Conservation (phyloP, 768 basidiomycete species). For the Rhodotorula paludigena region DNA sequence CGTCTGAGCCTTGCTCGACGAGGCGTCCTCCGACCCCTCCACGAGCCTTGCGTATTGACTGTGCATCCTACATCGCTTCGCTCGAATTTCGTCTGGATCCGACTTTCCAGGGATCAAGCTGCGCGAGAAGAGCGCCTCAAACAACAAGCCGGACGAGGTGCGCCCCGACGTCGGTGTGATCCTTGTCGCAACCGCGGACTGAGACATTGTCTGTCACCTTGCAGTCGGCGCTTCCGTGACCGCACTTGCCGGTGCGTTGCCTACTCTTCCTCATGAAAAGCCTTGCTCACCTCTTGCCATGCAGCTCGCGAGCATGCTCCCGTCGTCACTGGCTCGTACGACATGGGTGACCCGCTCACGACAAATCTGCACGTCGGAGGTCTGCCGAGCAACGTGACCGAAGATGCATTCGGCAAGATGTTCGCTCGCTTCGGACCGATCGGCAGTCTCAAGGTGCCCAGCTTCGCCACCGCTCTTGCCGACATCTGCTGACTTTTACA, state of each 20-base stretch:
- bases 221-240: conserved; percentile 60
- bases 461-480: background rate
- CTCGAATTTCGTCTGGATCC: too few relatives aligned
- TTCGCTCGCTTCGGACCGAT: conserved; percentile 91
- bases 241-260: conserved; percentile 71
- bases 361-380: conserved; percentile 96
- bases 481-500: background rate
- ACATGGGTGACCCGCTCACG: conserved; percentile 80
- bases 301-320: conserved; percentile 36
- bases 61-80: too few relatives aligned
- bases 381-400: conserved; percentile 78
- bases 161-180: too few relatives aligned
- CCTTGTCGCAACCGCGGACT: too few relatives aligned
- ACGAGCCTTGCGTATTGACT: background rate
- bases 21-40: background rate
- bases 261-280: too few relatives aligned
- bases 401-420: conserved; percentile 76
- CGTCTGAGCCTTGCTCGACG: background rate
- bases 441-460: conserved; percentile 50
- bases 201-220: conserved; percentile 43
- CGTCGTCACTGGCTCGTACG: conserved; percentile 92
- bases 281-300: background rate
- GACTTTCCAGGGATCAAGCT: conserved; percentile 95
- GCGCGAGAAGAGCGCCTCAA: conserved; percentile 78
- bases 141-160: conserved; percentile 50